Percentiles rank a stretch among this genome's conserved stretches.
Conservation (phyloP, 805 yeast genomes). For the Ogataea nakhonphanomensis region DNA sequence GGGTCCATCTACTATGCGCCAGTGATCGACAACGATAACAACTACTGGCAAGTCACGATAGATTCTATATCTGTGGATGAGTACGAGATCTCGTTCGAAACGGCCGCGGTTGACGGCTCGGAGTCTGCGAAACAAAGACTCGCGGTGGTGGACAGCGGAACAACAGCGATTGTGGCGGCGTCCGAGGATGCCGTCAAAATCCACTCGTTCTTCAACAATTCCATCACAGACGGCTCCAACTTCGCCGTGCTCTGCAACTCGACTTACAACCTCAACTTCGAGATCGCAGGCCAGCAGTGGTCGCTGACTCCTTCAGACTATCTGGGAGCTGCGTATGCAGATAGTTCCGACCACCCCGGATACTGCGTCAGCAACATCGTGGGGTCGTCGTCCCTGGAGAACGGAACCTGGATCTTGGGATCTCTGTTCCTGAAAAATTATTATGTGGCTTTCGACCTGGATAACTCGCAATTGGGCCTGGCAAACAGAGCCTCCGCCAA, state of each 20-base stretch:
- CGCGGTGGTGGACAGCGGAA: constrained; percentile 63
- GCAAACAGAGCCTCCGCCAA: constrained; percentile 41
- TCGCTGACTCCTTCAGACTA: constrained; percentile 42
- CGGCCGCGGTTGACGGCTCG: constrained; percentile 18
- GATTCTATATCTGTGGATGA: constrained; percentile 37
- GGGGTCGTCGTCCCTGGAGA: constrained; percentile 42
- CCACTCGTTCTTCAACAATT: constrained; percentile 48
- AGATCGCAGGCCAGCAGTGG: constrained; percentile 44
- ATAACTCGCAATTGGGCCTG: constrained; percentile 47
- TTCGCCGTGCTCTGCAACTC: constrained; percentile 59
- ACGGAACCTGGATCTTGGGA: constrained; percentile 58
- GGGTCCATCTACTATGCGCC: constrained; percentile 42
- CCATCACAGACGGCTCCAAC: constrained; percentile 58
- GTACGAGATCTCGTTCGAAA: constrained; percentile 31
- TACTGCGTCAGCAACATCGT: constrained; percentile 65
- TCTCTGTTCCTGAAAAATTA: constrained; percentile 55
- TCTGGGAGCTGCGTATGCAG: constrained; percentile 45
- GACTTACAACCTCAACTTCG: constrained; percentile 38
- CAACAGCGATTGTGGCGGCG: constrained; percentile 58
- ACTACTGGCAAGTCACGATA: constrained; percentile 53
- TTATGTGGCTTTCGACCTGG: constrained; percentile 57
- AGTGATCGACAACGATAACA: constrained; percentile 30
- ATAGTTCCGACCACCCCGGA: constrained; percentile 37
- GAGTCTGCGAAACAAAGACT: constrained; percentile 29
- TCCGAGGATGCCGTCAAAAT: constrained; percentile 49